A percentile compares a stretch with the other conserved stretches of the same genome.
phyloP scores from a whole-genome alignment of 768 basidiomycete genomes.

The Leucocoprinus sp. region DNA sequence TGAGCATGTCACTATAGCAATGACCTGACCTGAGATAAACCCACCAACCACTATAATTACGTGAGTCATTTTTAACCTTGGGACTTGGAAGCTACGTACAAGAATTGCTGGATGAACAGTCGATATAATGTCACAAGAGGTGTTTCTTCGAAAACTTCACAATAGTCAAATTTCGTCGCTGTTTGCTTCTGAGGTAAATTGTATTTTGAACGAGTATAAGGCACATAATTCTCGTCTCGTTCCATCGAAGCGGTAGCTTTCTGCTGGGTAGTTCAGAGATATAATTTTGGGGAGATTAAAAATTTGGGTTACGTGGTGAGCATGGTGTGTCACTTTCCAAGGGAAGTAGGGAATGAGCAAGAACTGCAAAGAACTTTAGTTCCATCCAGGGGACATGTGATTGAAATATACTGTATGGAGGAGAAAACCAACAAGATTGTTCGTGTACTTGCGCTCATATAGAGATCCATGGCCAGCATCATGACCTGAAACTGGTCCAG shows the following conservation, averaged over 20 bases:
- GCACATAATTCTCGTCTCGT: slow-evolving; percentile 70
- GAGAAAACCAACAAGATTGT: slow-evolving; percentile 40
- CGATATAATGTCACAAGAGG: slow-evolving; percentile 34
- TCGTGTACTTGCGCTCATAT: slow-evolving; percentile 26
- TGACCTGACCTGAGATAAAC: slow-evolving; percentile 22
- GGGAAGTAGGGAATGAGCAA: slow-evolving; percentile 53
- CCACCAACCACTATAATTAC: slow-evolving; percentile 26
- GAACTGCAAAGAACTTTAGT: slow-evolving; percentile 22
- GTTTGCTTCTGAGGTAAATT: slow-evolving; percentile 30
- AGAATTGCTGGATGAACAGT: slow-evolving; percentile 42
- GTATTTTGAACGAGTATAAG: slow-evolving; percentile 34
- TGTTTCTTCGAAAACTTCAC: slow-evolving; percentile 45
- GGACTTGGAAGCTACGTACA: slow-evolving; percentile 20
- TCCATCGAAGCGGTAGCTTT: slow-evolving; percentile 68
- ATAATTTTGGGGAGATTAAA: neutral
- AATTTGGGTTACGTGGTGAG: slow-evolving; percentile 45
- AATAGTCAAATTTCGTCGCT: slow-evolving; percentile 34
- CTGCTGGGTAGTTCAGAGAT: slow-evolving; percentile 15
- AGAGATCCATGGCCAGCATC: slow-evolving; percentile 39
- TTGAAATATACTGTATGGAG: slow-evolving; percentile 32
- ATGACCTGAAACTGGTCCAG: slow-evolving; percentile 23
- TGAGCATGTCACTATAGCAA: neutral
- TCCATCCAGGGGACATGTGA: neutral
- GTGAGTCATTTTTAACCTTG: neutral
- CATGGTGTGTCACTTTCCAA: slow-evolving; percentile 62